Evolutionary conservation across 108 stramenopile species (phyloP).

Genomic region (Chaetoceros tenuissimus): DNA sequence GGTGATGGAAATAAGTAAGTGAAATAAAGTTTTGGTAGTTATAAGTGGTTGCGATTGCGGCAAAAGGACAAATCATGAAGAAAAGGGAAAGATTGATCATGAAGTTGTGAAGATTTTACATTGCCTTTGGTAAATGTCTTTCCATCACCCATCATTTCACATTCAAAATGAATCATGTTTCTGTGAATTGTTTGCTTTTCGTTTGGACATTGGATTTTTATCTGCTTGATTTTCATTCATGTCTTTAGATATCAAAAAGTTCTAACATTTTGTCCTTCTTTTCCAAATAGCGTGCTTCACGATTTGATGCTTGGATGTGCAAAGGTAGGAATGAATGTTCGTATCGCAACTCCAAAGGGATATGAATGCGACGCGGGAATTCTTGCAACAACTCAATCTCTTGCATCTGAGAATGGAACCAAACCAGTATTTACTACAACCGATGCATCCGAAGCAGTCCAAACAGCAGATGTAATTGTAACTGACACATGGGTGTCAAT

Average conservation of each 20-base stretch:
- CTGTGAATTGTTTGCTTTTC: too few relatives aligned
- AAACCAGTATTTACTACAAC: constrained; percentile 49
- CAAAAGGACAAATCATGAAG: too few relatives aligned
- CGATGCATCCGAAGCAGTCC: constrained; percentile 80
- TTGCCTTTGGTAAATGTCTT: too few relatives aligned
- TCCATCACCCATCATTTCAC: too few relatives aligned
- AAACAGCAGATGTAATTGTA: constrained; percentile 85
- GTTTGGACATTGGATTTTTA: too few relatives aligned
- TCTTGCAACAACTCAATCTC: constrained; percentile 41
- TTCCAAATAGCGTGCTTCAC: constrained; percentile 58
- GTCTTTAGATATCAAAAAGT: neutral
- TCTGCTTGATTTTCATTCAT: neutral
- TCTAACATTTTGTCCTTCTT: neutral
- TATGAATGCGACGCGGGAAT: constrained; percentile 78
- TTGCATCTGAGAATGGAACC: constrained; percentile 52
- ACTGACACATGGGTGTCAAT: constrained; percentile 98
- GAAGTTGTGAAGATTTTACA: too few relatives aligned
- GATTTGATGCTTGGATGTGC: constrained; percentile 90
- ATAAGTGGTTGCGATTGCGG: too few relatives aligned
- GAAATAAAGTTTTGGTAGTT: too few relatives aligned
- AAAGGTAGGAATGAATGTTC: constrained; percentile 89
- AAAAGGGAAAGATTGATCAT: too few relatives aligned
- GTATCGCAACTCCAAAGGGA: constrained; percentile 87
- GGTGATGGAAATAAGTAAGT: constrained; percentile 92
- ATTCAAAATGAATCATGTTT: too few relatives aligned